Evolutionary conservation across 352 stramenopile genomes (phyloP), one percentile per base, ranked within the genome.

Genomic region (Pythium brachiatum): DNA sequence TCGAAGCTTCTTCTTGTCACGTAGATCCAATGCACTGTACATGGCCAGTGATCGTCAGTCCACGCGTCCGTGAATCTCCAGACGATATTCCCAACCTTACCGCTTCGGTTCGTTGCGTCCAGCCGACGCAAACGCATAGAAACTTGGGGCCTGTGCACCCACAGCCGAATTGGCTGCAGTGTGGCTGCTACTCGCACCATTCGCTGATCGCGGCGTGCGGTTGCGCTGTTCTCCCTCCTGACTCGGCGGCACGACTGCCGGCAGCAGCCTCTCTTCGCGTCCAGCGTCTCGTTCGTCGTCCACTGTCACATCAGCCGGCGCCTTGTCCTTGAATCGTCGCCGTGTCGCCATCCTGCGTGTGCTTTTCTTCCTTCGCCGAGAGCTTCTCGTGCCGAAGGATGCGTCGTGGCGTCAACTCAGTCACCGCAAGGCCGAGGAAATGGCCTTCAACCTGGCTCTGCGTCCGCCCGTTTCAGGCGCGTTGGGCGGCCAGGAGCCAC

Each of bases 1-100:
- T 0, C 75, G 75, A 48, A 90, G 66, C 41, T 87, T 90, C 66
- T 86, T 80, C 69, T 84, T 87, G 62, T 88, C 75, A 8, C 78
- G 75, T 52, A 88, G 48, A 64, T 87, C 75, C 8, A 88, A 56
- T 21, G 70, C 70, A 15, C 77, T 80, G 48, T 3, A 2, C 44
- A 53, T 31, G 3, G 34, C 23, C 8, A 16, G 36, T 25, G 12
- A 54, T n/a, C 27, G 23, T 54, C 11, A 54, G 27, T 34, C 29
- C 29, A 11, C 29, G 5, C 29, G 29, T 5, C 29, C 29, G 29
- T 34, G 29, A 34, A 34, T 26, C 23, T 29, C 7, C 36, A 23
- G 23, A 27, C 0, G 38, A 41, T 9, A 39, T 1, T 18, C 27
- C 16, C 26, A 38, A n/a, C n/a, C 56, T 26, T 21, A 62, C 56